A percentile compares a stretch with the other conserved stretches of the same genome.
Evolutionary conservation across 2,329 filamentous ascomycete species (phyloP).

Genomic region (Nakataea oryzae): DNA sequence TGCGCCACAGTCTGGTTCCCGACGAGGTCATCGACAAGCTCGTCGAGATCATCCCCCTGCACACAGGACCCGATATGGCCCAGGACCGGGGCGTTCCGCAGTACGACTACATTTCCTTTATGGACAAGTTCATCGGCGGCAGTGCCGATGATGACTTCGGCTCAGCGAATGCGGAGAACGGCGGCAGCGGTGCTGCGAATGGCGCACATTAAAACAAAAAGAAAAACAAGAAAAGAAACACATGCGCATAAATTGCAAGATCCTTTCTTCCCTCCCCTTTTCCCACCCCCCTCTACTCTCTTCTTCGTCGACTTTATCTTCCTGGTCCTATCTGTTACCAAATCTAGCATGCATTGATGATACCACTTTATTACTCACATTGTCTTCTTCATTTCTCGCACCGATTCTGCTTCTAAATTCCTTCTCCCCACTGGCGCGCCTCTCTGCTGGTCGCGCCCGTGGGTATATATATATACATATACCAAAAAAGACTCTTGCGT

Average conservation of each 20-base stretch:
- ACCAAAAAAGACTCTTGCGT: neutral
- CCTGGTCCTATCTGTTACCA: neutral
- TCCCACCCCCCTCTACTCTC: neutral
- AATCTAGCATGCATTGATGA: neutral
- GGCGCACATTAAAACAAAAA: neutral
- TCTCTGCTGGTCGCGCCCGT: neutral
- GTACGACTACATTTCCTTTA: conserved; percentile 94
- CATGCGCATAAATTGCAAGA: neutral
- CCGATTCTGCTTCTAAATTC: neutral
- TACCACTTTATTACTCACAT: neutral
- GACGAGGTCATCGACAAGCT: conserved; percentile 96
- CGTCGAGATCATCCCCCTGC: conserved; percentile 72
- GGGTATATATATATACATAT: neutral
- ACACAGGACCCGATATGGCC: conserved; percentile 73
- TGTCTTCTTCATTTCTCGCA: neutral
- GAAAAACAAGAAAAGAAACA: neutral
- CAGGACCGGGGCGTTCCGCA: conserved; percentile 77
- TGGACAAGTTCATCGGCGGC: conserved; percentile 69
- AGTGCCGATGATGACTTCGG: conserved; percentile 11
- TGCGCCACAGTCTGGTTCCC: conserved; percentile 87
- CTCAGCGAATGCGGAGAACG: neutral
- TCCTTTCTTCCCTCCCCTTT: neutral
- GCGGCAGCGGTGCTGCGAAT: neutral
- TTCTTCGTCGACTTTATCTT: neutral
- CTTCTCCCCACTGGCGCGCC: neutral